Evolutionary conservation across 140 eudicot species (phyloP), one percentile per base, ranked within the genome.

Genomic region (Stevia rebaudiana): DNA sequence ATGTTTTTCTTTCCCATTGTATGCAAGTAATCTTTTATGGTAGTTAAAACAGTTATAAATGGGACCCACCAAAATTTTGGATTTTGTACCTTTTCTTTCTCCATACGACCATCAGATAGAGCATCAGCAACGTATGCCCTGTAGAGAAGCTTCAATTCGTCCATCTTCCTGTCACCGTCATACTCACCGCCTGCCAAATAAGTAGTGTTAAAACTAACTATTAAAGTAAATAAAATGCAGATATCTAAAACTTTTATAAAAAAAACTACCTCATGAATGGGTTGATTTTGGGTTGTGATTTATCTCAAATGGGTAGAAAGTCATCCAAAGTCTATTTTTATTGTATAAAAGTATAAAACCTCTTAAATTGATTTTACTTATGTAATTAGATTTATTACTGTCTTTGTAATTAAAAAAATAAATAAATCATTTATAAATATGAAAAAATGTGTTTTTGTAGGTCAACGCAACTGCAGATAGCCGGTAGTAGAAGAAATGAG

Each of bases 71-170:
- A 57, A 11, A 33, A 63, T 6, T 18, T 39, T 58, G 2, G 40
- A 36, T 18, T 46, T 6, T n/a, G 57, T 67, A 94, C 99, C 95
- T 88, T 94, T 41, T 76, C 77, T 68, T 88, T 94, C 74, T 88
- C 99, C 88, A 94, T 81, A 49, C 80, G 88, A 47, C 99, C 99
- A 68, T 76, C 75, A 31, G 95, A 78, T 60, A 94, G 59, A 61
- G 97, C 69, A 79, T 94, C 90, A 12, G 84, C 72, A 40, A 83
- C 57, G 61, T 81, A 94, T 66, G 99, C 83, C 76, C 88, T 80
- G 55, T 85, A 88, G 5, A 94, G 85, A 36, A 85, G 88, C 80
- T 94, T 88, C 74, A 94, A 59, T 46, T 94, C 99, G 39, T 85
- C 85, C 75, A 83, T 86, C 66, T 77, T 94, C 71, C 88, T 81